Percentiles rank a stretch among this genome's conserved stretches.
phyloP scores from a whole-genome alignment of 2,329 filamentous ascomycete species.

The Aschersonia sp. region DNA sequence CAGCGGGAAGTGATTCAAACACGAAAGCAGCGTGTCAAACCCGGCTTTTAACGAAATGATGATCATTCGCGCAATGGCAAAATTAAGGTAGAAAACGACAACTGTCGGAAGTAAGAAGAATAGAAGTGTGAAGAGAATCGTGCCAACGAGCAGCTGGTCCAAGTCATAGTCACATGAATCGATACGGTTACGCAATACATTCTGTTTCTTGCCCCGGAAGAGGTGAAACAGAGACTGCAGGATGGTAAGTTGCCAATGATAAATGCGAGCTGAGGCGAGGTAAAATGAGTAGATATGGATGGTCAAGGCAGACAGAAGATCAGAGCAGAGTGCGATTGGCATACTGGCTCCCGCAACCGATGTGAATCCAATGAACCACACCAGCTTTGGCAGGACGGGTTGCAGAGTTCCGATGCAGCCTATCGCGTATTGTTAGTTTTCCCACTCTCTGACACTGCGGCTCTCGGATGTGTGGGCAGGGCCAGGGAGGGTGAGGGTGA shows the following conservation, averaged over 20 bases:
- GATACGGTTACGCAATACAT: conserved; percentile 90
- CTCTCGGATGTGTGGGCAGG: too few species aligned
- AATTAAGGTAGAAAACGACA: conserved; percentile 92
- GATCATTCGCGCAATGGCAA: conserved; percentile 84
- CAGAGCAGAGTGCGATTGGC: conserved; percentile 91
- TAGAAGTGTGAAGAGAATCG: conserved; percentile 87
- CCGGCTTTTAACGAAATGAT: conserved; percentile 88
- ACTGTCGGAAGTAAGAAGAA: conserved; percentile 94
- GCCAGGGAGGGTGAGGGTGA: too few species aligned
- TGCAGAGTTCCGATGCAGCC: conserved; percentile 64
- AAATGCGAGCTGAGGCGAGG: conserved; percentile 89
- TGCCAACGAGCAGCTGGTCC: conserved; percentile 89
- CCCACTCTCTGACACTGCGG: too few species aligned
- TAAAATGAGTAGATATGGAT: conserved; percentile 98
- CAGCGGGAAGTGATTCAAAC: conserved; percentile 91
- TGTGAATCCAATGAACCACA: conserved; percentile 87
- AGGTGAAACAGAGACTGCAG: conserved; percentile 96
- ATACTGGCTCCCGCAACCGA: conserved; percentile 94
- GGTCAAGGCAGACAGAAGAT: conserved; percentile 80
- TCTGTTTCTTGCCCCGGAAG: conserved; percentile 95
- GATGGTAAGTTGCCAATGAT: conserved; percentile 96
- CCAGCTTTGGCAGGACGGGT: conserved; percentile 69
- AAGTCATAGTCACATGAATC: conserved; percentile 98
- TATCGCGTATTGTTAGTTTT: conserved; percentile 17
- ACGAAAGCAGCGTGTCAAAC: conserved; percentile 84